Base-by-base conservation (phyloP, 345 rosid genomes). In the Trapa incisa region DNA sequence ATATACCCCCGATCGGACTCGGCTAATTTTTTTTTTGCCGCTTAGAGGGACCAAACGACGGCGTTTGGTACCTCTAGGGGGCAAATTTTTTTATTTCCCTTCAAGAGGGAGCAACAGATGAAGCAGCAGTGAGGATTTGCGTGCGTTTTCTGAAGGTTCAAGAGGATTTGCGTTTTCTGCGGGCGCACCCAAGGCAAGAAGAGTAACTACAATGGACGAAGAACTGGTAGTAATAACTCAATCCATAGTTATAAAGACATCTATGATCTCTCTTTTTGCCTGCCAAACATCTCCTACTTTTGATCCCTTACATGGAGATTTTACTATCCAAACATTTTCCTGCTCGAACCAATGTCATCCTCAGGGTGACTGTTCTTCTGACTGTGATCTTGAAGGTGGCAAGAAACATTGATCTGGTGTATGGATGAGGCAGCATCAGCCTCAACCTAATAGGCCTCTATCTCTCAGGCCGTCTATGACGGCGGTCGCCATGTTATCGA, bases 101-200 rank as follows among this genome's bases (percentile, higher is more conserved):
- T 22, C 29, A 22, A 75, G 73, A 73, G 42, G 67, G 71, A 73
- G 29, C 58, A 36, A 43, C 72, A 65, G 58, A 72, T 67, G 65
- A 74, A 70, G 33, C 62, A 22, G 29, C 29, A 45, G 65, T 68
- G 75, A 22, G 29, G 29, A 22, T 22, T 22, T 22, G 29, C 29
- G 29, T 22, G 29, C 29, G 29, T 22, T 22, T 22, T 22, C 29
- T 22, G 29, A 0, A 78, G 57, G 67, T 81, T 81, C 77, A 78
- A 67, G 64, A 81, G 82, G 68, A 74, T 81, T 65, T 81, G 84
- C 72, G 84, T 81, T 48, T 81, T 81, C 65, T 81, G 84, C 70
- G 85, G 85, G 35, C 76, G 85, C 69, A 81, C 82, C 70, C 85
- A 72, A 43, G 85, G 85, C 43, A 81, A 76, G 70, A 81, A 78